Conservation (phyloP, 441 rosid species). For the Erodium texanum region DNA sequence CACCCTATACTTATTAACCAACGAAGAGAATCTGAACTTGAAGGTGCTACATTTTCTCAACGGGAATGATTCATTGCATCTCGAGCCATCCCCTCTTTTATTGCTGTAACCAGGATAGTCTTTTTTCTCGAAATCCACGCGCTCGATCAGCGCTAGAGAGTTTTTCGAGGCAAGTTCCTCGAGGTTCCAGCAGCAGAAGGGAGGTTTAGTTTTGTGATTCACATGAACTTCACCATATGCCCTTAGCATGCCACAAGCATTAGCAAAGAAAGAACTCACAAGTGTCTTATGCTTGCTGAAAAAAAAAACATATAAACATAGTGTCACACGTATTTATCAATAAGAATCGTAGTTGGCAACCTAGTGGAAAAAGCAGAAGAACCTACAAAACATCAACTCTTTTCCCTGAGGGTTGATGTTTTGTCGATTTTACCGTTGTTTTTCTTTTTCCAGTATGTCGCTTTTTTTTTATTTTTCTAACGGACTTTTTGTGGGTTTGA, state of each 20-base stretch:
- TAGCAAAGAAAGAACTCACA: slow-evolving; percentile 33
- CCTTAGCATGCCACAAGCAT: slow-evolving; percentile 37
- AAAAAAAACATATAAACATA: too few species aligned
- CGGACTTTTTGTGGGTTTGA: too few species aligned
- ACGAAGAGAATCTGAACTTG: slow-evolving; percentile 27
- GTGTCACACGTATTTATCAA: too few species aligned
- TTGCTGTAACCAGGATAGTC: slow-evolving; percentile 47
- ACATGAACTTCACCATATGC: slow-evolving; percentile 46
- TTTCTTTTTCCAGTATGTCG: too few species aligned
- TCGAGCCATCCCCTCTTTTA: slow-evolving; percentile 41
- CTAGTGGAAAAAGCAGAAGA: too few species aligned
- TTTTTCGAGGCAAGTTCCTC: slow-evolving; percentile 35
- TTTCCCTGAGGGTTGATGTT: too few species aligned
- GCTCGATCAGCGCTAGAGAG: slow-evolving; percentile 21
- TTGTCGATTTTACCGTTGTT: too few species aligned
- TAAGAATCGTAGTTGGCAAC: too few species aligned
- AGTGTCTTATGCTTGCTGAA: slow-evolving; percentile 38
- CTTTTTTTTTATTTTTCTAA: too few species aligned
- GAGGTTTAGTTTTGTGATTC: slow-evolving; percentile 39
- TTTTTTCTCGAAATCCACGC: slow-evolving; percentile 25
- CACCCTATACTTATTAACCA: slow-evolving; percentile 14
- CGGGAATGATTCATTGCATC: slow-evolving; percentile 39
- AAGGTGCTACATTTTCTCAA: slow-evolving; percentile 43
- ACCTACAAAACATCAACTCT: too few species aligned
- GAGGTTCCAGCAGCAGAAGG: slow-evolving; percentile 47